Evolutionary conservation across 371 early-diverging fungal genomes (phyloP).

Genomic region (Zopfochytrium polystomum): DNA sequence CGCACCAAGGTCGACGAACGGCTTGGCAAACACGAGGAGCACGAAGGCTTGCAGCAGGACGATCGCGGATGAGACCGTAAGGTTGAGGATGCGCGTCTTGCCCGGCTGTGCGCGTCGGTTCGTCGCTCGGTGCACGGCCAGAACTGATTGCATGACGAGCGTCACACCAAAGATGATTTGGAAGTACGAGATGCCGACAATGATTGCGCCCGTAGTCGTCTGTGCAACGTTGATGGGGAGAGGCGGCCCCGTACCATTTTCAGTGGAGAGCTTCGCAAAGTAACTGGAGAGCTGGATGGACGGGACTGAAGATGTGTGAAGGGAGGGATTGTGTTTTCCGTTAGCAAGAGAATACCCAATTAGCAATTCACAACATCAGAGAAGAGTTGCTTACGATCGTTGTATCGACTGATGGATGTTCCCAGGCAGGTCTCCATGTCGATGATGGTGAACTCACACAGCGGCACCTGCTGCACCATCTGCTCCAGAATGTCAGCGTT

Average conservation of each 20-base stretch:
- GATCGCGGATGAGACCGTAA: background rate
- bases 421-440: background rate
- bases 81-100: background rate
- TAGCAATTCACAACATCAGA: background rate
- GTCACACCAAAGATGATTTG: background rate
- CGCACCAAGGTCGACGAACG: background rate
- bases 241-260: background rate
- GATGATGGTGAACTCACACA: no score
- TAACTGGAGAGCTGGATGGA: no score
- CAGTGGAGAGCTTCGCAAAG: no score
- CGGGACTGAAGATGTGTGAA: no score
- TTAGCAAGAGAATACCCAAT: background rate
- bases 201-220: background rate
- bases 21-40: background rate
- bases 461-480: background rate
- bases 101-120: background rate
- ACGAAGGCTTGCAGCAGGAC: background rate
- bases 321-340: no score
- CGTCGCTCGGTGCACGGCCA: background rate
- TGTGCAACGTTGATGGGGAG: constrained; percentile 1
- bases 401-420: background rate
- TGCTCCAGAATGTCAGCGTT: background rate
- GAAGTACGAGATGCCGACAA: background rate
- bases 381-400: background rate
- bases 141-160: background rate